Conservation (phyloP, 768 basidiomycete genomes). For the Mrakia blollopis region DNA sequence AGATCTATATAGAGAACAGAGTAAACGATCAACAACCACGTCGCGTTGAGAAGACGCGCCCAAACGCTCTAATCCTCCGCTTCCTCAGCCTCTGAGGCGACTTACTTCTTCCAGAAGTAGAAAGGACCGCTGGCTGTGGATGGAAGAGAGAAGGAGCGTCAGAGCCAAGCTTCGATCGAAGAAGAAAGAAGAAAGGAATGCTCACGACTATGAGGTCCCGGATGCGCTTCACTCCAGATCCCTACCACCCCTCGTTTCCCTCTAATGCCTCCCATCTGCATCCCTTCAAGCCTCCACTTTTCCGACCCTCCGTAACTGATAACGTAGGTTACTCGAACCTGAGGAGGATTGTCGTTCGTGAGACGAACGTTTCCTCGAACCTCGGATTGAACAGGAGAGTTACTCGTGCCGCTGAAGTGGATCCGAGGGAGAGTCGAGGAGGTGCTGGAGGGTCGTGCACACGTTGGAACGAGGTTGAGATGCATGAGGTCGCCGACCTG, state of each 20-base stretch:
- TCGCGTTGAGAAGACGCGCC: neutral
- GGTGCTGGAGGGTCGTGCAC: conserved; percentile 13
- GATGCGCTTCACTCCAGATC: neutral
- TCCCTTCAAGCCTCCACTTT: conserved; percentile 41
- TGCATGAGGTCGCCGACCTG: conserved; percentile 37
- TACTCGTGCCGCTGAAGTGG: conserved; percentile 25
- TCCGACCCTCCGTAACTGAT: conserved; percentile 42
- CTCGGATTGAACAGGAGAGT: neutral
- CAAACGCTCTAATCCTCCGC: neutral
- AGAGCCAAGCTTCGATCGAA: neutral
- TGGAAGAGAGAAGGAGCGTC: neutral
- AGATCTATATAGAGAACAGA: neutral
- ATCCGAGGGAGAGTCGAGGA: conserved; percentile 24
- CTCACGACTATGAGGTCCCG: too few relatives aligned
- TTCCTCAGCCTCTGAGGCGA: neutral
- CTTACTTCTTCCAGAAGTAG: conserved; percentile 3
- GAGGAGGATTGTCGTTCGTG: conserved; percentile 38
- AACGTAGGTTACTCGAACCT: conserved; percentile 43
- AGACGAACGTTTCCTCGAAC: conserved; percentile 37
- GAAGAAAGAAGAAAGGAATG: neutral
- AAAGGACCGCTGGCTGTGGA: neutral
- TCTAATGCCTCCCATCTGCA: conserved; percentile 42
- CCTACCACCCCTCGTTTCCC: conserved; percentile 39
- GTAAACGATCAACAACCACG: neutral
- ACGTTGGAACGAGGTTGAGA: neutral